These are phyloP conservation scores for Pythium folliculosum DNA, from an alignment of 352 stramenopile species.

Conservation along the genomic window DNA sequence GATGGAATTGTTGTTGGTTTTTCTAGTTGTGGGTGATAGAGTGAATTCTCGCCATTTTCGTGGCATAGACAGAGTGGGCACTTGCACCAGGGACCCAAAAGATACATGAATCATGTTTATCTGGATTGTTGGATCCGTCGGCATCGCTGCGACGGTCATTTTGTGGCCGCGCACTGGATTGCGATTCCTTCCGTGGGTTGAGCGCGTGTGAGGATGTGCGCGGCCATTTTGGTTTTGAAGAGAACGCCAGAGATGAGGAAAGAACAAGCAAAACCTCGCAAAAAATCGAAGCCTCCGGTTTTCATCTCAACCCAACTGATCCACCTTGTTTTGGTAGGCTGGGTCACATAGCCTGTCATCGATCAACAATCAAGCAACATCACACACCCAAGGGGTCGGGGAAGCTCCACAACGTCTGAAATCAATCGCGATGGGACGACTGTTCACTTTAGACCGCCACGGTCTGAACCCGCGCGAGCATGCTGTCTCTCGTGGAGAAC, in stretches of 20 bases:
- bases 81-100: background rate
- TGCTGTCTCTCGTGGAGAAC: slow-evolving; percentile 3
- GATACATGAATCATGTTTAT: background rate
- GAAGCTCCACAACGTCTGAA: background rate
- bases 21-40: background rate
- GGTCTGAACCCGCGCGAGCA: background rate
- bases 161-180: background rate
- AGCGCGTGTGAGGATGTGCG: background rate
- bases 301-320: background rate
- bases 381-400: background rate
- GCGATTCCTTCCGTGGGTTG: background rate
- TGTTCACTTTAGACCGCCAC: slow-evolving; percentile 3
- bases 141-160: background rate
- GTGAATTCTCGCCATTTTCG: background rate
- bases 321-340: background rate
- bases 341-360: background rate
- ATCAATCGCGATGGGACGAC: background rate
- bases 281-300: background rate
- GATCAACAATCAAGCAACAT: slow-evolving; percentile 2
- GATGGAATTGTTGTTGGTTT: background rate
- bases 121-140: background rate
- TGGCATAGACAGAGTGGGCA: background rate
- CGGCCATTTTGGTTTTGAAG: background rate
- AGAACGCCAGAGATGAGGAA: background rate
- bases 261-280: background rate